Evolutionary conservation across 495 filamentous ascomycete species (phyloP), one percentile per base, ranked within the genome.

Genomic region (Penicillium waksmanii): DNA sequence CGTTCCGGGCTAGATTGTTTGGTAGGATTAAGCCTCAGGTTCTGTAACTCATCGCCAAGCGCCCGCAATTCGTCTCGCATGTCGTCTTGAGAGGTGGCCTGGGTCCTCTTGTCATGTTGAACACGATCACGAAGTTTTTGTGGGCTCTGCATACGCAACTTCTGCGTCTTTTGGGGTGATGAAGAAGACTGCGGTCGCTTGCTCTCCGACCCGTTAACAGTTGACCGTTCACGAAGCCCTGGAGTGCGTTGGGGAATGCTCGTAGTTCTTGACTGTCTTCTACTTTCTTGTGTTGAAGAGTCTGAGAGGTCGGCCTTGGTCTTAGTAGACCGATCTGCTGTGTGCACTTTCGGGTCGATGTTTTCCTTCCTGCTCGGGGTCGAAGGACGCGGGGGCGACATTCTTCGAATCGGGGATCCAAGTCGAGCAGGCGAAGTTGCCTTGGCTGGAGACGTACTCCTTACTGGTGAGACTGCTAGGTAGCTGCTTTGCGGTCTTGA

Each of bases 121-220:
- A 97, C 82, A 51, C 93, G 90, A 72, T 97, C 91, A 46, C 95
- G 90, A 34, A 97, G 85, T 77, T 96, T 97, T 63, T 96, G 91
- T 0, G 94, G 90, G 44, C 89, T 93, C 72, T 96, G 93, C 73
- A 97, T 85, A 49, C 91, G 89, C 56, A 96, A 79, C 64, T 89
- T 95, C 62, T 84, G 84, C 35, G 81, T 75, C 55, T 70, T 77
- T 38, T 77, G 74, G 10, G 73, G 61, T 10, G 72, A 75, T 46
- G 74, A 73, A 8, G 67, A 70, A 27, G 73, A 67, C 25, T 66
- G 69, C 9, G 69, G 62, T 15, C 76, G 73, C 51, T 72, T 78
- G 4, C 50, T 57, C 47, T 77, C 76, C 0, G 64, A 52, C 8
- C 64, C 69, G 62, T 82, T 82, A 15, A 69, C 65, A n/a, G 71